Base-by-base conservation (phyloP, 495 filamentous ascomycete species). In the Aspergillus homomorphus region DNA sequence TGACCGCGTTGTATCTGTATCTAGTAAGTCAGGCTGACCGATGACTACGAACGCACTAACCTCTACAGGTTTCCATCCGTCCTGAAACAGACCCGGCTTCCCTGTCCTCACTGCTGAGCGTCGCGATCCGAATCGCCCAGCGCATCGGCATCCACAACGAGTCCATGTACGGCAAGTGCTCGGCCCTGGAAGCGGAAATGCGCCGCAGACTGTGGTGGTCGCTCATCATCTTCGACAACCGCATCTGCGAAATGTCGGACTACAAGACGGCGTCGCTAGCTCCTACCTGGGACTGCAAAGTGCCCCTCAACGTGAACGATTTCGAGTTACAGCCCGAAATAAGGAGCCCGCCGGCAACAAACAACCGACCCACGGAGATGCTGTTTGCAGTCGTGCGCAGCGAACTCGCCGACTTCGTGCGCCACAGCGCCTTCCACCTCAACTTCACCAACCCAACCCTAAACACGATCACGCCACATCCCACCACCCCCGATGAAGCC, bases 151-250 rank as follows among this genome's bases (percentile, higher is more conserved):
- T 85, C 46, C 73, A 85, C 44, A 73, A 58, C 54, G 80, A 85
- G 60, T 63, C 74, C 0, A 55, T 54, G 18, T 59, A 64, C 18
- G 57, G 68, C 6, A 70, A 63, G 58, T 67, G 53, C 54, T 66
- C 62, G 12, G 56, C 67, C 18, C 58, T 87, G 51, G 82, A 87
- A 53, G 77, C 71, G 2, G 83, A 87, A 62, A 77, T 86, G 74
- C 77, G 81, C 54, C 79, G 83, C 49, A 67, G 84, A 38, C 77
- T 87, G 0, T 87, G 82, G 83, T 86, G 83, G 84, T 69, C 82
- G 5, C 69, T 86, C 1, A 63, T 77, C 0, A 50, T 78, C 26
- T 79, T 85, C 44, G 82, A 87, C 56, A 58, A 56, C 54, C 82
- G 83, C 42, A 75, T 82, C 20, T 46, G 75, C 65, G 78, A 82